Conservation (phyloP, 2,329 filamentous ascomycete genomes). For the Aureobasidium sp. region DNA sequence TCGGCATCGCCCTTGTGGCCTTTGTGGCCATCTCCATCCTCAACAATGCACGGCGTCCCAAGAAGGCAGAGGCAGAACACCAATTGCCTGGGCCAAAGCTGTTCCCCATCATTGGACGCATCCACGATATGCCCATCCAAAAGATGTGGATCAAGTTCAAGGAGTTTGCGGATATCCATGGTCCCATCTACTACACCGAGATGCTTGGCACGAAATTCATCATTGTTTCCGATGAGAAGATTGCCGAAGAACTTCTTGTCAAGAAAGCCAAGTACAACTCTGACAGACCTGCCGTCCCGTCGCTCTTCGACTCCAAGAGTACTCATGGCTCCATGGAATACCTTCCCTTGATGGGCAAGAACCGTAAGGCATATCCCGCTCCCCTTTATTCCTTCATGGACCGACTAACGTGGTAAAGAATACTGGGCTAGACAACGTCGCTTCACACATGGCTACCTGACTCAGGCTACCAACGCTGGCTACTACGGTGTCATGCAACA, state of each 20-base stretch:
- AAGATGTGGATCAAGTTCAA: conserved; percentile 48
- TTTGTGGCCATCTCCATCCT: conserved; percentile 28
- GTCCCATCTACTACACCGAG: conserved; percentile 27
- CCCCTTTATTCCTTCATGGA: neutral
- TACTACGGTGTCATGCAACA: conserved; percentile 43
- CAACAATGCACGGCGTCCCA: conserved; percentile 28
- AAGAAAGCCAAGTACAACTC: conserved; percentile 45
- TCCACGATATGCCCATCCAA: conserved; percentile 41
- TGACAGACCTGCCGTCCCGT: conserved; percentile 42
- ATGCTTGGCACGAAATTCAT: conserved; percentile 36
- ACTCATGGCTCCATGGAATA: conserved; percentile 48
- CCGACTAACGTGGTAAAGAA: conserved; percentile 26
- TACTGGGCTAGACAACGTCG: conserved; percentile 48
- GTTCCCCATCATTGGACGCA: conserved; percentile 28
- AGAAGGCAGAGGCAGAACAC: conserved; percentile 25
- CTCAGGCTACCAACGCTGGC: conserved; percentile 34
- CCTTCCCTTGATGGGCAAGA: conserved; percentile 47
- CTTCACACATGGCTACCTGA: conserved; percentile 45
- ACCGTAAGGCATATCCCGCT: conserved; percentile 33
- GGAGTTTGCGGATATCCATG: conserved; percentile 29
- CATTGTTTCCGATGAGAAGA: conserved; percentile 42
- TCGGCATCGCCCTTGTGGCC: conserved; percentile 29
- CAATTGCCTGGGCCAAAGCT: conserved; percentile 34
- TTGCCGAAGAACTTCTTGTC: conserved; percentile 45
- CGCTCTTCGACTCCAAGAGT: conserved; percentile 47